Evolutionary conservation across 805 yeast genomes (phyloP).

Genomic region (Yarrowia bubula): DNA sequence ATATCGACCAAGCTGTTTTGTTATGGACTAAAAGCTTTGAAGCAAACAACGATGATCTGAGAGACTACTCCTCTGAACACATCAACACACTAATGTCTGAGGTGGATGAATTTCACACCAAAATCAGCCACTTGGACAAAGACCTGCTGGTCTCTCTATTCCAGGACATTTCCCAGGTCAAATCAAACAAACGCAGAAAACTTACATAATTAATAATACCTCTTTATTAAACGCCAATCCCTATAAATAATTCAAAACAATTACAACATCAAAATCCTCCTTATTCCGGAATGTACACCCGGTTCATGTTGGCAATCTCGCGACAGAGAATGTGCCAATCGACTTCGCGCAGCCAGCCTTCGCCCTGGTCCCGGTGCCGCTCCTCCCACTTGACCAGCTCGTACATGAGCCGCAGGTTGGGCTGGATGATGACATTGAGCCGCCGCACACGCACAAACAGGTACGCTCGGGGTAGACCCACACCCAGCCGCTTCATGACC

Average conservation of each 20-base stretch:
- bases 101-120: too few species aligned
- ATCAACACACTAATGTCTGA: too few species aligned
- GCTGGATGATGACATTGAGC: slow-evolving; percentile 89
- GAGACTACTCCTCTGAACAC: too few species aligned
- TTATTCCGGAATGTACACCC: slow-evolving; percentile 51
- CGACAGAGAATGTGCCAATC: slow-evolving; percentile 89
- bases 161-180: too few species aligned
- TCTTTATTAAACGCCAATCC: background rate
- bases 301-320: slow-evolving; percentile 74
- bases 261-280: slow-evolving; percentile 12
- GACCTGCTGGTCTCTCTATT: too few species aligned
- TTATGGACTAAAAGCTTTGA: too few species aligned
- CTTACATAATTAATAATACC: background rate
- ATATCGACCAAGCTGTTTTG: too few species aligned
- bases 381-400: slow-evolving; percentile 76
- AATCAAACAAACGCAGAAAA: too few species aligned
- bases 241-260: slow-evolving; percentile 25
- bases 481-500: slow-evolving; percentile 71
- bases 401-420: slow-evolving; percentile 86
- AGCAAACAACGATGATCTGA: too few species aligned
- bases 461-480: slow-evolving; percentile 75
- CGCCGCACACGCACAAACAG: slow-evolving; percentile 85
- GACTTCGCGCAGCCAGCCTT: slow-evolving; percentile 52
- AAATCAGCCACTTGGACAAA: too few species aligned
- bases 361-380: slow-evolving; percentile 34